Percentiles rank a stretch among this genome's conserved stretches.
phyloP scores from a whole-genome alignment of 1,284 basidiomycete genomes.

The Malassezia dermatis region DNA sequence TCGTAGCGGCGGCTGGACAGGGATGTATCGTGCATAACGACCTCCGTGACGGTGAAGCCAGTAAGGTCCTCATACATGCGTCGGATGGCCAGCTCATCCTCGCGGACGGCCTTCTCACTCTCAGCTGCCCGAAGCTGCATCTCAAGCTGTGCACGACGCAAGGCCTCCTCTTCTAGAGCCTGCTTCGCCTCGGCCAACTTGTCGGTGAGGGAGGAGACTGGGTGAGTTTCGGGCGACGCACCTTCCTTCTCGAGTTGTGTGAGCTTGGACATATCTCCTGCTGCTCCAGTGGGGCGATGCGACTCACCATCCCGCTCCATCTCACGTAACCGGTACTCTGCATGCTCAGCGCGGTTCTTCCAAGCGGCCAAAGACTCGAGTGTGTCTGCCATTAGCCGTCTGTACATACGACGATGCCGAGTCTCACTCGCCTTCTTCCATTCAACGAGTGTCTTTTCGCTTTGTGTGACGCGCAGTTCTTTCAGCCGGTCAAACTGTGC shows the following conservation, averaged over 20 bases:
- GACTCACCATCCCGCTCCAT: slow-evolving; percentile 2
- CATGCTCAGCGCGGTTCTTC: slow-evolving; percentile 19
- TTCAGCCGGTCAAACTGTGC: slow-evolving; percentile 39
- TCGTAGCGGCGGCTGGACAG: slow-evolving; percentile 23
- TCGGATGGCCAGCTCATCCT: slow-evolving; percentile 34
- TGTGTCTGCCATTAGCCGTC: background rate
- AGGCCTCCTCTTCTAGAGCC: background rate
- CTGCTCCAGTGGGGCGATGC: background rate
- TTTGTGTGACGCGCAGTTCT: slow-evolving; percentile 26
- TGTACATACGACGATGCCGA: slow-evolving; percentile 21
- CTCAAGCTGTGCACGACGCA: slow-evolving; percentile 1
- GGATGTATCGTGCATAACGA: slow-evolving; percentile 19
- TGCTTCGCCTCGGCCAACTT: background rate
- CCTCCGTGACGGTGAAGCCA: slow-evolving; percentile 32
- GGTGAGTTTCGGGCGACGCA: background rate
- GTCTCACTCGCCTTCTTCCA: slow-evolving; percentile 31
- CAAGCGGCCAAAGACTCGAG: slow-evolving; percentile 8
- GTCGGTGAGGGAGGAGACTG: background rate
- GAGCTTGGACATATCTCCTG: background rate
- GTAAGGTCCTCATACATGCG: slow-evolving; percentile 46
- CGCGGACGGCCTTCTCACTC: background rate
- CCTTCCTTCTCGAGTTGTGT: slow-evolving; percentile 1
- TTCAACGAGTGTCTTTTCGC: slow-evolving; percentile 32
- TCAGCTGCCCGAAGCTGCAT: background rate
- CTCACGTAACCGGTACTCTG: slow-evolving; percentile 13